Evolutionary conservation across 23 red algal genomes (phyloP), one percentile per base, ranked within the genome.

Genomic region (Agarophyton chilense): DNA sequence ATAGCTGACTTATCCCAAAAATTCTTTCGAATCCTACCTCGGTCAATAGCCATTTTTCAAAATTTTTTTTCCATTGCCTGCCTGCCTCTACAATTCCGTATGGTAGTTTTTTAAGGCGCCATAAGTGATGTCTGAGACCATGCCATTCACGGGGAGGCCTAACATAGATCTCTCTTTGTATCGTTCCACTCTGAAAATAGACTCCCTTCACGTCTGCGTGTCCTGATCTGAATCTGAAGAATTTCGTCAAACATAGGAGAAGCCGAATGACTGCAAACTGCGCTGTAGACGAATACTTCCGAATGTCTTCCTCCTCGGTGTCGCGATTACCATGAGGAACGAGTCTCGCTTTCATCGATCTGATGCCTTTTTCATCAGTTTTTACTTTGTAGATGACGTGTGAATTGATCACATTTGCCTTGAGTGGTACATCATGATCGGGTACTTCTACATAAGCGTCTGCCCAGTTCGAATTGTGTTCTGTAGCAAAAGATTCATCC

Each of bases 51-150:
- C 76, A 80, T 25, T 80, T 29, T 29, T 80, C 38, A 12, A 56
- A 6, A 6, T 41, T 29, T 24, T 44, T 58, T 42, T 44, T 5
- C 76, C 76, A 80, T 46, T 80, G 76, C 53, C 76, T 80, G 11
- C 76, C 76, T 49, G 76, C 76, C 25, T 80, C 47, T 19, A 56
- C 76, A 49, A 80, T 80, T 7, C 52, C 47, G 50, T 80, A 80
- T 35, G 76, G 76, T 7, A 80, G 25, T 33, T 80, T 80, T 12
- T 10, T 53, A 5, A 80, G 76, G 10, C 25, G 55, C 76, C 76
- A 80, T 51, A 80, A 43, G 17, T 26, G 19, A 12, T 39, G 7
- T 14, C 76, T 7, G 18, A 51, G 19, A 34, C 36, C n/a, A 14
- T 52, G 8, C 76, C 76, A 80, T 80, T 80, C 76, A 5, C 45